These are phyloP conservation scores for Backusella westeae DNA, from an alignment of 192 early-diverging fungal genomes.

Conservation along the genomic window DNA sequence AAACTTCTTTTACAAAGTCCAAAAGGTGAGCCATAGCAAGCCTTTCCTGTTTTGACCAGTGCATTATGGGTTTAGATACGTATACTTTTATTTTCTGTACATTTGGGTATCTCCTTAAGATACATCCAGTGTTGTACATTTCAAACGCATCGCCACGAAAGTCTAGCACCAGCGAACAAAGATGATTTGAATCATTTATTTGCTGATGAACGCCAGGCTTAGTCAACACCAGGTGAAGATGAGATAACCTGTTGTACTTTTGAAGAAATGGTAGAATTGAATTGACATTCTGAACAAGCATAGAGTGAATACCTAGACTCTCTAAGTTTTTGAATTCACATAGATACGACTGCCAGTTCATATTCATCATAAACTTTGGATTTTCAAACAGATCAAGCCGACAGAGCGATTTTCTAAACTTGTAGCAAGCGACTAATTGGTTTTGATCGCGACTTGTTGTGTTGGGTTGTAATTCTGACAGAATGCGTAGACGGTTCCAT, in stretches of 20 bases:
- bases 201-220: background rate
- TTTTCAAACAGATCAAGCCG: background rate
- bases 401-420: background rate
- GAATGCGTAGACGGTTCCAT: background rate
- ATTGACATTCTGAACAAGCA: background rate
- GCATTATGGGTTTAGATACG: background rate
- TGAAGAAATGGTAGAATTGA: background rate
- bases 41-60: background rate
- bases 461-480: background rate
- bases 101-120: background rate
- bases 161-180: background rate
- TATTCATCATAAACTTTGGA: background rate
- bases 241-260: background rate
- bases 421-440: background rate
- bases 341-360: background rate
- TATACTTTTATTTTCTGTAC: background rate
- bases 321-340: background rate
- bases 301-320: background rate
- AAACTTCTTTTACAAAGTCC: background rate
- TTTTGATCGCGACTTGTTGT: background rate
- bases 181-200: background rate
- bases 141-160: background rate
- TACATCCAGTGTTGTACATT: background rate
- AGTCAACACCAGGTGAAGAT: background rate
- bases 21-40: background rate